Percentiles rank a stretch among this genome's conserved stretches.
Conservation (phyloP, 1,284 basidiomycete species). For the Ganoderma sp. region DNA sequence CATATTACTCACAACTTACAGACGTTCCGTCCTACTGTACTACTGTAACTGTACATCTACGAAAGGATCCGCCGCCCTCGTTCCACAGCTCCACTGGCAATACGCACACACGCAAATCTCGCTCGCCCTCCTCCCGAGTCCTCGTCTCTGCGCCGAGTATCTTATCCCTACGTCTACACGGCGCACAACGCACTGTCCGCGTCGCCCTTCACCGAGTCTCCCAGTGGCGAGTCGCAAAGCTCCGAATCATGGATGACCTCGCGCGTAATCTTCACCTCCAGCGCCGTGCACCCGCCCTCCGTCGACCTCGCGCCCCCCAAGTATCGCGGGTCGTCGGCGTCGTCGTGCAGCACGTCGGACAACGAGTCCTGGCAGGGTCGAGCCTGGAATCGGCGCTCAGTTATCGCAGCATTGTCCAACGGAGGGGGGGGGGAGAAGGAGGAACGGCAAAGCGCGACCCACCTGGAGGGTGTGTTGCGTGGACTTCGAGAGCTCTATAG, state of each 20-base stretch:
- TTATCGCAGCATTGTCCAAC: not conserved
- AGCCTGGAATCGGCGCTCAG: too few relatives aligned
- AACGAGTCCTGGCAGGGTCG: not conserved
- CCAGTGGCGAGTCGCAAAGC: not conserved
- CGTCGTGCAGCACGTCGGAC: not conserved
- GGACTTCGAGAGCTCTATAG: not conserved
- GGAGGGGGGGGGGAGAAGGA: too few relatives aligned
- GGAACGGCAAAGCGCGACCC: too few relatives aligned
- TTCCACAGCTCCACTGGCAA: too few relatives aligned
- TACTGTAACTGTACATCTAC: not conserved
- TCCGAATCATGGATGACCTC: not conserved
- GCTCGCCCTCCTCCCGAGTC: not conserved
- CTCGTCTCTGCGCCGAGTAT: not conserved
- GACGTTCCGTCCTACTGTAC: not conserved
- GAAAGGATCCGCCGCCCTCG: too few relatives aligned
- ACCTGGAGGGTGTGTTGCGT: not conserved
- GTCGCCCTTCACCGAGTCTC: not conserved
- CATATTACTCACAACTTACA: not conserved
- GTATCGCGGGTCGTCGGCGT: not conserved
- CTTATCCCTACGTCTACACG: not conserved
- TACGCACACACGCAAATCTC: not conserved
- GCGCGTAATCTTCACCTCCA: not conserved
- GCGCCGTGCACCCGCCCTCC: not conserved
- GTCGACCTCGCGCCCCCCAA: not conserved
- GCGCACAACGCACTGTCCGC: not conserved